Evolutionary conservation across 1,139 yeast species (phyloP), one percentile per base, ranked within the genome.

Genomic region (Pichia sorboxylosa): DNA sequence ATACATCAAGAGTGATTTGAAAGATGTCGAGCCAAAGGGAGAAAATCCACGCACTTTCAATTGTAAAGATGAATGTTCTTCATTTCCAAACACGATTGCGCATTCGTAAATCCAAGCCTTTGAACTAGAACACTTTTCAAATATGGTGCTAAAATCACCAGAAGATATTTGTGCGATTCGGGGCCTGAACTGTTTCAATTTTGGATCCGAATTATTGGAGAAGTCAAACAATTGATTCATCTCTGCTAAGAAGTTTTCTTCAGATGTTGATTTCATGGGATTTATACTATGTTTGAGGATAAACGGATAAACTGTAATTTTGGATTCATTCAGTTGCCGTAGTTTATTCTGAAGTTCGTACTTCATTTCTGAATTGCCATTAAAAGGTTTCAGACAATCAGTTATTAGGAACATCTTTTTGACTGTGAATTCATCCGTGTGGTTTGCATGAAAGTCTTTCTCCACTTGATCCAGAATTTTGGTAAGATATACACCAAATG

Each of bases 21-120:
- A 7, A 63, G 52, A 32, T 64, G 59, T 19, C 64, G 59, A 1
- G 70, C 66, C 59, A 42, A 66, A 69, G n/a, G 81, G 60, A 0
- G 79, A 58, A 46, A 75, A 81, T 0, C 94, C 96, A 44, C 69
- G 72, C 1, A 85, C 62, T 0, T 84, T 78, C 31, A 90, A 68
- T 0, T 66, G 64, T 13, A 84, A 42, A n/a, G n/a, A n/a, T n/a
- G n/a, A n/a, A n/a, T n/a, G n/a, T n/a, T n/a, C n/a, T 7, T 19
- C 9, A 2, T 74, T 72, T 4, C 62, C 58, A 4, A 75, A 49
- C 6, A 63, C 61, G 27, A 76, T 40, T n/a, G 74, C 69, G 42
- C 83, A 72, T 10, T 71, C 64, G 47, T 81, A 80, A 29, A 66
- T 68, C 3, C 76, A 65, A 31, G 94, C 58, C 36, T 69, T 69